Evolutionary conservation across 2,329 filamentous ascomycete species (phyloP).

Genomic region (Talaromyces marneffei): DNA sequence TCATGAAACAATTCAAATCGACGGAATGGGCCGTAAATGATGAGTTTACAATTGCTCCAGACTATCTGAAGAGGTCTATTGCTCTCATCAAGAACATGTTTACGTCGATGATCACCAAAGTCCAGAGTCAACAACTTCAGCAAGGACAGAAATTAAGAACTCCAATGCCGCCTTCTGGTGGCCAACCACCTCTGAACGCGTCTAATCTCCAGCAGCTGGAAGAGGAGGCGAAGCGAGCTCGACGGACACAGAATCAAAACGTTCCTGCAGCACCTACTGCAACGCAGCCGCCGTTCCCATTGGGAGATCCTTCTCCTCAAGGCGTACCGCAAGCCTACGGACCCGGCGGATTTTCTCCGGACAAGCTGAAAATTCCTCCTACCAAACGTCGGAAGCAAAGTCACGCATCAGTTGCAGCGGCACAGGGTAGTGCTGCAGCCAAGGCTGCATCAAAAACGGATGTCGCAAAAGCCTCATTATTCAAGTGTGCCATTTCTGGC

Average conservation of each 20-base stretch:
- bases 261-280: slow-evolving; percentile 45
- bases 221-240: slow-evolving; percentile 38
- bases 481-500: slow-evolving; percentile 48
- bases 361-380: slow-evolving; percentile 54
- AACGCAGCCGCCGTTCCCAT: slow-evolving; percentile 48
- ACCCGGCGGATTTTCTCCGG: slow-evolving; percentile 47
- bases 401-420: slow-evolving; percentile 29
- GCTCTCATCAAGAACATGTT: slow-evolving; percentile 39
- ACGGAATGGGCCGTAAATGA: slow-evolving; percentile 40
- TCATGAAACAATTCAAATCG: slow-evolving; percentile 43
- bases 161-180: slow-evolving; percentile 16
- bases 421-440: slow-evolving; percentile 18
- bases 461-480: slow-evolving; percentile 30
- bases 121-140: slow-evolving; percentile 25
- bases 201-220: slow-evolving; percentile 44
- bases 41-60: slow-evolving; percentile 39
- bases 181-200: slow-evolving; percentile 36
- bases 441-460: slow-evolving; percentile 17
- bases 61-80: slow-evolving; percentile 34
- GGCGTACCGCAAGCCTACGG: slow-evolving; percentile 54
- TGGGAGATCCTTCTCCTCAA: slow-evolving; percentile 49
- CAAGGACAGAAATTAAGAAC: slow-evolving; percentile 22
- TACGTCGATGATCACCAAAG: slow-evolving; percentile 31
- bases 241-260: slow-evolving; percentile 35
- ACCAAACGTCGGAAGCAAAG: slow-evolving; percentile 54